Evolutionary conservation across 2,329 filamentous ascomycete genomes (phyloP).

Genomic region (Xylaria polymorpha): DNA sequence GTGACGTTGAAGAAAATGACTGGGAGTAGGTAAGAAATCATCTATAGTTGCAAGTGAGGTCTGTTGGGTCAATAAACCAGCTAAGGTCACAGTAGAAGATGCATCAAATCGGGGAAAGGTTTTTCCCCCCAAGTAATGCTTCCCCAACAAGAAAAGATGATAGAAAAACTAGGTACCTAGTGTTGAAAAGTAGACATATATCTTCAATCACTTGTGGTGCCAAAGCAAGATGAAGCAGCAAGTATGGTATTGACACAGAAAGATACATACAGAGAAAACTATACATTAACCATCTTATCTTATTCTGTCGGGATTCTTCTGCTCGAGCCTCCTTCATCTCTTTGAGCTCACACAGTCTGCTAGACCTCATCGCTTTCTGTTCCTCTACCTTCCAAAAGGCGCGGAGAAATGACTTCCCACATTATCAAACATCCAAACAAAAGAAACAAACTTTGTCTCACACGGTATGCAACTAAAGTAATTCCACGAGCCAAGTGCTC

Average conservation of each 20-base stretch:
- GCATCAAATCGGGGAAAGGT: not conserved
- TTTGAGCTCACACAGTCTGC: conserved; percentile 21
- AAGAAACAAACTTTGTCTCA: conserved; percentile 32
- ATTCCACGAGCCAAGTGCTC: conserved; percentile 32
- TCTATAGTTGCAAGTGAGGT: too few relatives aligned
- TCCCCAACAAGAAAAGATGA: too few relatives aligned
- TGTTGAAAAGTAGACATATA: not conserved
- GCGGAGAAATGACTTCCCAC: conserved; percentile 13
- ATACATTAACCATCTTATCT: conserved; percentile 41
- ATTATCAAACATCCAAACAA: conserved; percentile 31
- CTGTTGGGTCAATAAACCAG: too few relatives aligned
- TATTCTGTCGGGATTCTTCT: conserved; percentile 27
- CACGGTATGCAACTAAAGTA: conserved; percentile 46
- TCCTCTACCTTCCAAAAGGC: conserved; percentile 19
- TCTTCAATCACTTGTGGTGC: not conserved
- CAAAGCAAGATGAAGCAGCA: conserved; percentile 12
- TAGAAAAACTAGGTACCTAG: not conserved
- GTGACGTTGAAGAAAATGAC: too few relatives aligned
- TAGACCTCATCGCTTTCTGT: conserved; percentile 10
- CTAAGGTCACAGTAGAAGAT: not conserved
- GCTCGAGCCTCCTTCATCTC: conserved; percentile 18
- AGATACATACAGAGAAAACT: conserved; percentile 42
- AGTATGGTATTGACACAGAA: conserved; percentile 35
- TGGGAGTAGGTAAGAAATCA: too few relatives aligned
- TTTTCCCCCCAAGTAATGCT: too few relatives aligned